These are phyloP conservation scores for Arthroderma uncinatum DNA, from an alignment of 2,329 filamentous ascomycete genomes.

Conservation along the genomic window DNA sequence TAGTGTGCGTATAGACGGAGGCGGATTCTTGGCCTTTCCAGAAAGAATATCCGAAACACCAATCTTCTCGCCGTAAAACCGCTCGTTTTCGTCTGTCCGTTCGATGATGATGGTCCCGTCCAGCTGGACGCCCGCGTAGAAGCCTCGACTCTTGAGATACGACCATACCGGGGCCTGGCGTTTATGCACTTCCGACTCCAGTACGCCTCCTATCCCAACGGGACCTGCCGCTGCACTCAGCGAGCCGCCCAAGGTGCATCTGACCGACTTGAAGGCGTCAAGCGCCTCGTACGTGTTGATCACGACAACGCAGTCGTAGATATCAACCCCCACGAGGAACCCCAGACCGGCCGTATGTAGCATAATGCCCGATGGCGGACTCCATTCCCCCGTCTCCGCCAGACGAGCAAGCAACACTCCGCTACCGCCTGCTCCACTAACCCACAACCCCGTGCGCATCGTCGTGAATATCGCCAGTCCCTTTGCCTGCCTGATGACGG, in stretches of 20 bases:
- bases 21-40: conserved; percentile 49
- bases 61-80: conserved; percentile 64
- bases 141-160: conserved; percentile 79
- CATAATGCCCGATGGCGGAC: conserved; percentile 79
- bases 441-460: conserved; percentile 85
- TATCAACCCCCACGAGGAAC: conserved; percentile 83
- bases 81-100: conserved; percentile 75
- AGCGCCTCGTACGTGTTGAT: conserved; percentile 79
- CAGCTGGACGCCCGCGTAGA: conserved; percentile 77
- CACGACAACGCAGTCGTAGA: conserved; percentile 90
- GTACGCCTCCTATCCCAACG: conserved; percentile 59
- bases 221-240: conserved; percentile 67
- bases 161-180: conserved; percentile 63
- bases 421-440: conserved; percentile 81
- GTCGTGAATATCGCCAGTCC: conserved; percentile 90
- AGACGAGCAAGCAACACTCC: conserved; percentile 76
- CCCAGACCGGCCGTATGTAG: conserved; percentile 80
- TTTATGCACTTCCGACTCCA: conserved; percentile 60
- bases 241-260: conserved; percentile 71
- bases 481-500: conserved; percentile 79
- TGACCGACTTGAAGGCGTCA: conserved; percentile 68
- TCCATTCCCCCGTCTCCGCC: conserved; percentile 73
- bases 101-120: conserved; percentile 82
- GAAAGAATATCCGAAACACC: conserved; percentile 52
- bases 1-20: conserved; percentile 47